Percentiles rank a stretch among this genome's conserved stretches.
Conservation (phyloP, 2,329 filamentous ascomycete genomes). For the Neonectria hederae region DNA sequence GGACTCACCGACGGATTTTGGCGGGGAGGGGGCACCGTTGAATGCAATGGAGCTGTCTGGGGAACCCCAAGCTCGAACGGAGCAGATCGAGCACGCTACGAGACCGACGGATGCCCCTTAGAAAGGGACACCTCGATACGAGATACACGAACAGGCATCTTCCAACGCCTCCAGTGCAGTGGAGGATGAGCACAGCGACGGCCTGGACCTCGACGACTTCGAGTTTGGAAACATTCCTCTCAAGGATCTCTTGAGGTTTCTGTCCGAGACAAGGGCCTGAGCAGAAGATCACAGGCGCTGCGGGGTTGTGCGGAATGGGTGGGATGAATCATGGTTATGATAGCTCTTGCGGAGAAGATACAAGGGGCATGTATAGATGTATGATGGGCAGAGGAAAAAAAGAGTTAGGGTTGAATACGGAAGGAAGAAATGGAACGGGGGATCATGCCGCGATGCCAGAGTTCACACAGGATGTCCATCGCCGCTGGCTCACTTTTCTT, state of each 20-base stretch:
- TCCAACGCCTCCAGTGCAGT: slow-evolving; percentile 13
- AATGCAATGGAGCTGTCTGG: slow-evolving; percentile 11
- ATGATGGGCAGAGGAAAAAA: slow-evolving; percentile 34
- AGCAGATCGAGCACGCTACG: slow-evolving; percentile 35
- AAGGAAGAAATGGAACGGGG: slow-evolving; percentile 44
- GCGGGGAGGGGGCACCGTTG: slow-evolving; percentile 19
- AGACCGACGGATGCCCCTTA: slow-evolving; percentile 34
- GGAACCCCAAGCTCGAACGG: slow-evolving; percentile 31
- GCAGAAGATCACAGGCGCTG: slow-evolving; percentile 39
- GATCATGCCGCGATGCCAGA: slow-evolving; percentile 42
- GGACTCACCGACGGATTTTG: slow-evolving; percentile 38
- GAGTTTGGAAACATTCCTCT: slow-evolving; percentile 45
- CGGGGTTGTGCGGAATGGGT: slow-evolving; percentile 31
- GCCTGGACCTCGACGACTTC: slow-evolving; percentile 32
- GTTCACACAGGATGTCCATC: slow-evolving; percentile 40
- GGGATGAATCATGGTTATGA: slow-evolving; percentile 31
- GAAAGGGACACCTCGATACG: slow-evolving; percentile 29
- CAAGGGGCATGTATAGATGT: slow-evolving; percentile 37
- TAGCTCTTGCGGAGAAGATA: slow-evolving; percentile 22
- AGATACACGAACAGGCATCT: slow-evolving; percentile 27
- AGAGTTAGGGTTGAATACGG: slow-evolving; percentile 37
- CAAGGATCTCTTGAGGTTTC: slow-evolving; percentile 39
- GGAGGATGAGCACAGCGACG: slow-evolving; percentile 17
- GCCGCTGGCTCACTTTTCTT: slow-evolving; percentile 34
- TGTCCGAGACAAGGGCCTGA: slow-evolving; percentile 36